phyloP scores from a whole-genome alignment of 2,329 filamentous ascomycete species.

The Magnaporthiopsis rhizophila region DNA sequence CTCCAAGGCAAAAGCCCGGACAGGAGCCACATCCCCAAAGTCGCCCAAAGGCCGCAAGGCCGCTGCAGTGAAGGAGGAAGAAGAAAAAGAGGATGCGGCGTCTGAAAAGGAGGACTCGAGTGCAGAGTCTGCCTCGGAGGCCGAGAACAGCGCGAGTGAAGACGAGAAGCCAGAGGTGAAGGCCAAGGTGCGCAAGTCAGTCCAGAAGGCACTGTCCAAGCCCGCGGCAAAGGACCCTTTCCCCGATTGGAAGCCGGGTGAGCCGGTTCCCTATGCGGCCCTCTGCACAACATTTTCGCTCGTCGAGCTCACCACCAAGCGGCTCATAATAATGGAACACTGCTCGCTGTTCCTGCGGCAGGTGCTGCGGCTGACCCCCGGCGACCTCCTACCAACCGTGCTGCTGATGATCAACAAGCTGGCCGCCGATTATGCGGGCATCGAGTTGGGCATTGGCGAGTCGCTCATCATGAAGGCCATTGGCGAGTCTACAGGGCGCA shows the following conservation, averaged over 20 bases:
- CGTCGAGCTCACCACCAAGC: constrained; percentile 89
- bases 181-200: constrained; percentile 69
- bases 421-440: constrained; percentile 90
- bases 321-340: constrained; percentile 78
- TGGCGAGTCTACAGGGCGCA: constrained; percentile 86
- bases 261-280: constrained; percentile 88
- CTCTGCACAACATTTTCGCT: constrained; percentile 92
- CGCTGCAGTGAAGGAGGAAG: constrained; percentile 31
- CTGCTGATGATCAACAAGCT: constrained; percentile 97
- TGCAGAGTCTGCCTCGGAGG: constrained; percentile 39
- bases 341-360: constrained; percentile 82
- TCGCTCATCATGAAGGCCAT: constrained; percentile 99
- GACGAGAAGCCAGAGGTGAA: constrained; percentile 61
- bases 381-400: constrained; percentile 80
- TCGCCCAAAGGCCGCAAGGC: constrained; percentile 33
- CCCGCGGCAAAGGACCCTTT: constrained; percentile 69
- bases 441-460: constrained; percentile 97
- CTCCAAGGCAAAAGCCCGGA: too few relatives aligned
- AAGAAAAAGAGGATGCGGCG: constrained; percentile 24
- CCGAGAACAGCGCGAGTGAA: constrained; percentile 42
- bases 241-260: constrained; percentile 85
- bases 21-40: constrained; percentile 19
- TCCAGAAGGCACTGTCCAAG: constrained; percentile 75
- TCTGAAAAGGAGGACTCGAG: constrained; percentile 34
- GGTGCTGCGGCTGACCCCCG: constrained; percentile 83